Evolutionary conservation across 805 yeast genomes (phyloP), one percentile per base, ranked within the genome.

Genomic region (Pachysolen tannophilus): DNA sequence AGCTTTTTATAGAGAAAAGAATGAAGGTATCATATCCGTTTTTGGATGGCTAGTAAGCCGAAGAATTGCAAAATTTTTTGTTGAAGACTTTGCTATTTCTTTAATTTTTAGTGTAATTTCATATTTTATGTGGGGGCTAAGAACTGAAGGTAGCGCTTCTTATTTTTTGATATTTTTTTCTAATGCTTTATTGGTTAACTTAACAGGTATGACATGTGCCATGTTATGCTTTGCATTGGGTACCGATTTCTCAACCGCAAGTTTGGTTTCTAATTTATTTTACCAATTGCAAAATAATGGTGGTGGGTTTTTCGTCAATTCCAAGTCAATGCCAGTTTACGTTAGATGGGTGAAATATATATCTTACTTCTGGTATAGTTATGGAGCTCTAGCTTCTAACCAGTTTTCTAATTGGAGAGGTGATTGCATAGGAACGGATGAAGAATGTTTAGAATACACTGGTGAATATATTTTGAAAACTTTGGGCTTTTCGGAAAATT

Each of bases 301-400:
- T 0, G 78, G 84, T 53, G 92, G 92, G 1, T 82, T 69, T 52
- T 82, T 81, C 47, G 78, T 79, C 20, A 79, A 81, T 50, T 72
- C 85, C 1, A 60, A 65, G 9, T 65, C 72, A 0, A 73, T 82
- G 80, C 88, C 88, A 0, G 87, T 79, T 2, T 82, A 82, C 44
- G 87, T 82, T 8, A 63, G 82, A 29, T 82, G 92, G 92, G 66
- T 76, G 1, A 78, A 77, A 47, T 82, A 79, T 52, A 58, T 77
- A 35, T 75, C 85, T 1, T 79, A 69, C 49, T 65, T 79, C 38
- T 82, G 84, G 80, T 81, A 77, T 48, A 77, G 74, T 0, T 78
- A 78, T 50, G 85, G 86, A 7, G 76, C 78, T 1, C 47, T 75
- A 39, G 46, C 67, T 27, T 62, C 82, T 0, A 76, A 72, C 45